A percentile compares a stretch with the other conserved stretches of the same genome.
These are phyloP conservation scores for Dioszegia hungarica DNA, from an alignment of 768 basidiomycete species.

Conservation along the genomic window DNA sequence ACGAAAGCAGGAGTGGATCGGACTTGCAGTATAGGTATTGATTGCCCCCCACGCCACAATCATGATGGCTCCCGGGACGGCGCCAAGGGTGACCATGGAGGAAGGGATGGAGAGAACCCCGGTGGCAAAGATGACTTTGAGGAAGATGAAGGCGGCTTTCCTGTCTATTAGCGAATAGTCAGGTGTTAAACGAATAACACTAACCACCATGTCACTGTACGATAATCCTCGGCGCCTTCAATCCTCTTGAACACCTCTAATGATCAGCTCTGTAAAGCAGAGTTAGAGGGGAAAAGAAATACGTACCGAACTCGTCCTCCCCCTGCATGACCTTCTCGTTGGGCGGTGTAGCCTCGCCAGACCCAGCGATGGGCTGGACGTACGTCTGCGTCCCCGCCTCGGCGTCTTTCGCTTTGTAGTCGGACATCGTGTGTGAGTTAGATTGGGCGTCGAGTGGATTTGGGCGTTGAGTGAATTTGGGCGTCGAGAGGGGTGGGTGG, in stretches of 20 bases:
- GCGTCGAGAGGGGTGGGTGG: too few relatives aligned
- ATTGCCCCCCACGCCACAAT: constrained; percentile 11
- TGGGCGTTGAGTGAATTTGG: background rate
- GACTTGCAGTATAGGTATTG: constrained; percentile 13
- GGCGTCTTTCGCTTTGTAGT: constrained; percentile 16
- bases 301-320: constrained; percentile 17
- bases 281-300: background rate
- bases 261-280: background rate
- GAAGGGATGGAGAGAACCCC: constrained; percentile 17
- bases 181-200: too few relatives aligned
- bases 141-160: constrained; percentile 14
- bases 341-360: background rate
- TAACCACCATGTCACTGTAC: constrained; percentile 14
- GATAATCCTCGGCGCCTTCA: constrained; percentile 13
- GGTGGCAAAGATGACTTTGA: constrained; percentile 20
- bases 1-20: too few relatives aligned
- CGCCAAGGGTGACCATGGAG: constrained; percentile 12
- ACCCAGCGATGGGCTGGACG: constrained; percentile 1
- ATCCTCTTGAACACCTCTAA: constrained; percentile 17
- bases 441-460: background rate
- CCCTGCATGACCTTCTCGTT: constrained; percentile 8
- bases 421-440: background rate
- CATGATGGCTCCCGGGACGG: constrained; percentile 13
- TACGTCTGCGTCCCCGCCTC: constrained; percentile 1
- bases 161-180: too few relatives aligned